phyloP scores from a whole-genome alignment of 2,329 filamentous ascomycete genomes.

The Xylaria sp. region DNA sequence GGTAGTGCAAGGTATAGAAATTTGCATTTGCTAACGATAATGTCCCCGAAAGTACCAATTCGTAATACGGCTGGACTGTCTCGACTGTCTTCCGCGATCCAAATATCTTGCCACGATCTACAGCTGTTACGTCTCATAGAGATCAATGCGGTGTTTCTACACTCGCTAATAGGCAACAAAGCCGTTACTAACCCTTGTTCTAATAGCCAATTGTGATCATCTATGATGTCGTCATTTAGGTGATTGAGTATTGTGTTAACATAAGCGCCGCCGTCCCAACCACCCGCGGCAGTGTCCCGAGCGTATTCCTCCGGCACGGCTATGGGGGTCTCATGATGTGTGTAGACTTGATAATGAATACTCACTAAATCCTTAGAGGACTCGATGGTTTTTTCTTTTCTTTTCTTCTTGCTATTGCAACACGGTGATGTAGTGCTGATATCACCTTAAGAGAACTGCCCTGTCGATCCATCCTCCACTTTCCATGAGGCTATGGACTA shows the following conservation, averaged over 20 bases:
- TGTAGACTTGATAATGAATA: not conserved
- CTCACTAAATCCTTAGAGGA: not conserved
- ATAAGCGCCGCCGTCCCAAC: constrained; percentile 6
- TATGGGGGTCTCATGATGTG: not conserved
- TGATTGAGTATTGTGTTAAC: not conserved
- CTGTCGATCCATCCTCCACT: constrained; percentile 9
- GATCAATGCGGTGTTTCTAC: not conserved
- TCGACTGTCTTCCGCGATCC: not conserved
- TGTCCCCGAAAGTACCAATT: not conserved
- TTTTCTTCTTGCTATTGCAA: not conserved
- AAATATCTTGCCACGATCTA: not conserved
- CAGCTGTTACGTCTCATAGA: not conserved
- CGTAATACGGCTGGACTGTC: not conserved
- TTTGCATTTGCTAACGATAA: not conserved
- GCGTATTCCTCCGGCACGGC: not conserved
- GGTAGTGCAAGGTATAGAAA: not conserved
- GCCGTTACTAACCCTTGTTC: not conserved
- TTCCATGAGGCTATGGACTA: not conserved
- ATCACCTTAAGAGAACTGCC: not conserved
- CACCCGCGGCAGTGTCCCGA: not conserved
- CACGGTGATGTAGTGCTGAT: constrained; percentile 1
- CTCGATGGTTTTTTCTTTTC: not conserved
- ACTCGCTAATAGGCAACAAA: not conserved
- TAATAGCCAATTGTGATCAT: not conserved
- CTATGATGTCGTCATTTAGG: constrained; percentile 5